Evolutionary conservation across 2,329 filamentous ascomycete species (phyloP), one percentile per base, ranked within the genome.

Genomic region (Fusarium napiforme): DNA sequence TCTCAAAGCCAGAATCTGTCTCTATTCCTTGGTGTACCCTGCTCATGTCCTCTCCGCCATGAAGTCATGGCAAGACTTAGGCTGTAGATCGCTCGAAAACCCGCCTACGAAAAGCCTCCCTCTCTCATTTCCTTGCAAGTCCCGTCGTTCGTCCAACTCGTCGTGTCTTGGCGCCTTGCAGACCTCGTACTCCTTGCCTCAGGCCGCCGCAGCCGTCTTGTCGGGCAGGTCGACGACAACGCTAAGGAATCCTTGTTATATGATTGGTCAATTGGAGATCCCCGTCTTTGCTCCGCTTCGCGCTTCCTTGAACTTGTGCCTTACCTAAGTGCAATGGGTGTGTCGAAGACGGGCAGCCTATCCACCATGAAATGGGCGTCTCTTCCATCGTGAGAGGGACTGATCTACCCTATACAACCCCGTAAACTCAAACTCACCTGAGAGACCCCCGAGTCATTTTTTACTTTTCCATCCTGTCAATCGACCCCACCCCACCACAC

Each of bases 121-220:
- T 72, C 57, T 62, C 61, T 58, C 36, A 65, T 64, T 70, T 60
- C 64, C 60, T 74, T 74, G 68, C 72, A 74, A 67, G 57, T 65
- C 71, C 67, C 64, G 55, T 64, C 56, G 62, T 62, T 70, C 32
- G 49, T 72, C 47, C 43, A 63, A 58, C 52, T 45, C 21, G 47
- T 66, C 30, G 47, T 63, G 42, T 72, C 64, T 57, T 74, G 52
- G 64, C 63, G 63, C 57, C 46, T 66, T 45, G 23, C 45, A 49
- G 30, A 14, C 49, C 49, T 52, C n/a, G 49, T 52, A 36, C 49
- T 36, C 49, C 49, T 53, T 74, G 64, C 71, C 71, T 71, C 57
- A 72, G 60, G 71, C 71, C 60, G 37, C 53, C 19, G 39, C 34
- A 60, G 46, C 67, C 37, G 37, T 70, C 34, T 45, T 37, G 55